Conservation (phyloP, 345 rosid genomes). For the Brassica juncea region DNA sequence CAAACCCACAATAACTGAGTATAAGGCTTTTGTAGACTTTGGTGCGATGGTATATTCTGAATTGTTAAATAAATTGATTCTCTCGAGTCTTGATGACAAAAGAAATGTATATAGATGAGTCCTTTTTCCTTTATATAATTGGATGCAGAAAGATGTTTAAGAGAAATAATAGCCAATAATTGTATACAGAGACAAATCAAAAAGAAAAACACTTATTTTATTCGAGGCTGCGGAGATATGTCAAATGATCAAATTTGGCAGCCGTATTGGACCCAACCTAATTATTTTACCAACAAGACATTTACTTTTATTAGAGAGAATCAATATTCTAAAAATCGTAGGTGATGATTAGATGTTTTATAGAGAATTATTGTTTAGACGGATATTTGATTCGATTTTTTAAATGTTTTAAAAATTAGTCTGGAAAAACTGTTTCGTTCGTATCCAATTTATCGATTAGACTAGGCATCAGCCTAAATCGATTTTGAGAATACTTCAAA, state of each 20-base stretch:
- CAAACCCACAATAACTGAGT: neutral
- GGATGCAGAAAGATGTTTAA: neutral
- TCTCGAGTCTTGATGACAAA: neutral
- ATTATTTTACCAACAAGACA: neutral
- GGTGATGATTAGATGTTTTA: too few relatives aligned
- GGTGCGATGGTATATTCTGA: neutral
- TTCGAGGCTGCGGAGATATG: conserved; percentile 32
- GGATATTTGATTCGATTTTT: too few relatives aligned
- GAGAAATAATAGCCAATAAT: neutral
- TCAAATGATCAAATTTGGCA: conserved; percentile 34
- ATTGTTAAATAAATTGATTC: neutral
- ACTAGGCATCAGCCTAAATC: too few relatives aligned
- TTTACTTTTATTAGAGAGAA: neutral
- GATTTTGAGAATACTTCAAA: neutral
- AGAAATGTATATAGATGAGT: neutral
- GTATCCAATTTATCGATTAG: too few relatives aligned
- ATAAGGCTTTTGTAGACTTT: neutral
- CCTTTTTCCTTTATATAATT: neutral
- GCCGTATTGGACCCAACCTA: conserved; percentile 18
- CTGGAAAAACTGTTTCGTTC: too few relatives aligned
- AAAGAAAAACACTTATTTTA: neutral
- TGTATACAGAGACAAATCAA: neutral
- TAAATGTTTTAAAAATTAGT: too few relatives aligned
- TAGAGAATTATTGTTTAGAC: too few relatives aligned
- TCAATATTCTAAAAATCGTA: too few relatives aligned